Conservation (phyloP, 2,329 filamentous ascomycete genomes). For the Arthroderma sp. region DNA sequence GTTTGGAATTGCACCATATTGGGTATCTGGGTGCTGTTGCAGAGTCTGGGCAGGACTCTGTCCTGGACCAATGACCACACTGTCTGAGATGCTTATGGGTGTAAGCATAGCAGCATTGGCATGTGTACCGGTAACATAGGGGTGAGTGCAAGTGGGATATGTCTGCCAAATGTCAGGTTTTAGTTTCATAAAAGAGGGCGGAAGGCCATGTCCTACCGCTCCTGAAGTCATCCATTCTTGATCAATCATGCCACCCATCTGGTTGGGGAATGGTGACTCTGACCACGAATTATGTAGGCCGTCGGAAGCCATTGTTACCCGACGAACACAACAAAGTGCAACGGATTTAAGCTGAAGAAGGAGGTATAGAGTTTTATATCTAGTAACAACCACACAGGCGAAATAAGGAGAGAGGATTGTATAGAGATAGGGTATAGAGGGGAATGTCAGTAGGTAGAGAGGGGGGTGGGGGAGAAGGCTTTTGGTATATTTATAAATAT, state of each 20-base stretch:
- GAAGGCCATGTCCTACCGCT: slow-evolving; percentile 4
- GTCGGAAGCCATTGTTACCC: slow-evolving; percentile 3
- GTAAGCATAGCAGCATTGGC: slow-evolving; percentile 21
- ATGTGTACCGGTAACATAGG: slow-evolving; percentile 23
- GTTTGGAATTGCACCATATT: slow-evolving; percentile 20
- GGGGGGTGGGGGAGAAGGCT: too few relatives aligned
- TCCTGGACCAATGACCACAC: slow-evolving; percentile 18
- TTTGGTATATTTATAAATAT: too few relatives aligned
- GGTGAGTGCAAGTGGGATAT: slow-evolving; percentile 17
- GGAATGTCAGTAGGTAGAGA: too few relatives aligned
- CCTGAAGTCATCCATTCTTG: slow-evolving; percentile 10
- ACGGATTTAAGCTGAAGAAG: too few relatives aligned
- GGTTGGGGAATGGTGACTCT: slow-evolving; percentile 8
- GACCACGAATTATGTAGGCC: slow-evolving; percentile 6
- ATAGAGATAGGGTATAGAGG: too few relatives aligned
- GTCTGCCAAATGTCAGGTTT: slow-evolving; percentile 6
- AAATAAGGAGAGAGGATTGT: too few relatives aligned
- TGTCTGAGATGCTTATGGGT: slow-evolving; percentile 28
- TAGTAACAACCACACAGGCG: too few relatives aligned
- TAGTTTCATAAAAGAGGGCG: background rate
- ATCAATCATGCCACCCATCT: slow-evolving; percentile 6
- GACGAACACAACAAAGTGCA: too few relatives aligned
- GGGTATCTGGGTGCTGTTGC: slow-evolving; percentile 26
- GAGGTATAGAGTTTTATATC: too few relatives aligned
- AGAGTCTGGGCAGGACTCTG: slow-evolving; percentile 23